Conservation (phyloP, 768 basidiomycete genomes). For the Amanita inopinata region DNA sequence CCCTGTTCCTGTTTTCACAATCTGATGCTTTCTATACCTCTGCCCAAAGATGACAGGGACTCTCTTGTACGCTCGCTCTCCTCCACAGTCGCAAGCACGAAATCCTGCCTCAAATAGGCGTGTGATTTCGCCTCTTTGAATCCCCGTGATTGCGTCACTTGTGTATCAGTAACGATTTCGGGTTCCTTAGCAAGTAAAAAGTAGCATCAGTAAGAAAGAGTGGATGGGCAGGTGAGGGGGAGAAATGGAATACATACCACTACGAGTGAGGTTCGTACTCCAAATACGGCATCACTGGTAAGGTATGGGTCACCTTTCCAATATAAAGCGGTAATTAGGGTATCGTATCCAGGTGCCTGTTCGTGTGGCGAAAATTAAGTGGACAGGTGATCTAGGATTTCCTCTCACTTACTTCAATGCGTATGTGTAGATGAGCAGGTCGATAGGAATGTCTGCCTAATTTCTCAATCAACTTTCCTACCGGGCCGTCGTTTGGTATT, state of each 20-base stretch:
- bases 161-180: conserved; percentile 41
- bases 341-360: conserved; percentile 63
- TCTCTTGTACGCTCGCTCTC: conserved; percentile 26
- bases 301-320: conserved; percentile 61
- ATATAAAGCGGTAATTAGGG: conserved; percentile 66
- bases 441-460: conserved; percentile 66
- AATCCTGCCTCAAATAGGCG: conserved; percentile 28
- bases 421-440: conserved; percentile 74
- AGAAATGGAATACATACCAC: conserved; percentile 38
- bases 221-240: not conserved
- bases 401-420: conserved; percentile 40
- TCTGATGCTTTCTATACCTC: no score
- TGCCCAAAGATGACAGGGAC: not conserved
- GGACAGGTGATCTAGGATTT: not conserved
- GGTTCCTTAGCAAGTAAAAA: conserved; percentile 30
- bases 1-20: no score
- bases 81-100: conserved; percentile 31
- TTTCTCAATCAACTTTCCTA: conserved; percentile 45
- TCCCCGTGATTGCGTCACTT: conserved; percentile 45
- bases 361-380: conserved; percentile 16
- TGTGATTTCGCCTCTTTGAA: conserved; percentile 32
- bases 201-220: not conserved
- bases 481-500: conserved; percentile 74
- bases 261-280: conserved; percentile 70
- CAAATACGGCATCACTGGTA: conserved; percentile 69